Conservation (phyloP, 2,329 filamentous ascomycete species). For the Neodidymelliopsis sp. region DNA sequence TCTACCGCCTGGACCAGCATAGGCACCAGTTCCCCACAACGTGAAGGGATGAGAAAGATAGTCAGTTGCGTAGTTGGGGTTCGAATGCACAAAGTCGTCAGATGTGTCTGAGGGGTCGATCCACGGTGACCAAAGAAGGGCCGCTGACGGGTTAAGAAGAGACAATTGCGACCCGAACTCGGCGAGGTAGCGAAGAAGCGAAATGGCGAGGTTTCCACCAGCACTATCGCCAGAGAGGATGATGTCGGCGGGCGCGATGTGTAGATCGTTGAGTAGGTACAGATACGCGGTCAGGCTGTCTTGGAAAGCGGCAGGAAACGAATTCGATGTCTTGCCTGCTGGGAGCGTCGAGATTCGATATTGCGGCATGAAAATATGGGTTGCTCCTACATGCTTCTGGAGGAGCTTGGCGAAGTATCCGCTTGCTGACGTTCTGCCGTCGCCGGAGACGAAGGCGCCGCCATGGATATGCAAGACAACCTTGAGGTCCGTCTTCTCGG, state of each 20-base stretch:
- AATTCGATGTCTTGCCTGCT: constrained; percentile 43
- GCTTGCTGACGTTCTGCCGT: constrained; percentile 49
- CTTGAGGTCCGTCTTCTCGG: constrained; percentile 27
- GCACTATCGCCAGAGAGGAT: constrained; percentile 59
- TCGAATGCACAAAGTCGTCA: constrained; percentile 33
- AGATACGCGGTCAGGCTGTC: constrained; percentile 57
- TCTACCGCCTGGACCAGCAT: constrained; percentile 31
- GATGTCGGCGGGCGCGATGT: constrained; percentile 52
- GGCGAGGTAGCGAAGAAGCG: constrained; percentile 56
- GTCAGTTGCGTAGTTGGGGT: constrained; percentile 51
- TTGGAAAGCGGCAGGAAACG: constrained; percentile 61
- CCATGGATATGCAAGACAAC: constrained; percentile 60
- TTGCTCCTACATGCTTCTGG: constrained; percentile 47
- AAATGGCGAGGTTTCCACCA: constrained; percentile 57
- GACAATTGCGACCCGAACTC: constrained; percentile 48
- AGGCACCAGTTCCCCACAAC: constrained; percentile 53
- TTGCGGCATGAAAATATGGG: constrained; percentile 55
- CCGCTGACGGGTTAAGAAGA: constrained; percentile 48
- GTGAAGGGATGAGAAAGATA: constrained; percentile 51
- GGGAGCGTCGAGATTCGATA: constrained; percentile 58
- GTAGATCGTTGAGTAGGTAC: constrained; percentile 53
- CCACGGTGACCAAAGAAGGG: constrained; percentile 56
- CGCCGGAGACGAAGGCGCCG: constrained; percentile 57
- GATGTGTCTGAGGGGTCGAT: constrained; percentile 46
- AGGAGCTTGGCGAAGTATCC: constrained; percentile 44